These are phyloP conservation scores for Leucoagaricus sp. DNA, from an alignment of 1,284 basidiomycete genomes.

Conservation along the genomic window DNA sequence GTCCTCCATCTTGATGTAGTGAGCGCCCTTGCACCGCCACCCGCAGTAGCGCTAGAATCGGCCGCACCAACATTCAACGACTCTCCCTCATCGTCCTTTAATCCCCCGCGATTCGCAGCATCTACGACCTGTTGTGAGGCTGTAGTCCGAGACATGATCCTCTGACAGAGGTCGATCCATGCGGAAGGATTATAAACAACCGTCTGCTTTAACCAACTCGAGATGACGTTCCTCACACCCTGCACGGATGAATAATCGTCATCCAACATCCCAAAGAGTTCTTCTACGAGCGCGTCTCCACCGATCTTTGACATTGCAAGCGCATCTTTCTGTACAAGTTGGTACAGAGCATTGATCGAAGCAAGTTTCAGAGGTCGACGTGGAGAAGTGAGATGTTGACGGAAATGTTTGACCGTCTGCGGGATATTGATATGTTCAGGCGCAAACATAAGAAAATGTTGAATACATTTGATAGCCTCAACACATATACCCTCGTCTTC, in stretches of 20 bases:
- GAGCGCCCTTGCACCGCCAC: constrained; percentile 38
- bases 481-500: constrained; percentile 88
- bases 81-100: constrained; percentile 92
- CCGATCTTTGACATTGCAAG: constrained; percentile 90
- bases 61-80: constrained; percentile 69
- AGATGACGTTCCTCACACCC: constrained; percentile 91
- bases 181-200: constrained; percentile 91
- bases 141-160: constrained; percentile 91
- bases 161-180: constrained; percentile 97
- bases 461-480: constrained; percentile 94
- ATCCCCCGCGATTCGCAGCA: constrained; percentile 43
- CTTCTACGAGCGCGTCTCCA: constrained; percentile 92
- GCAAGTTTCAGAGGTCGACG: constrained; percentile 88
- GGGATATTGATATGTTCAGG: constrained; percentile 82
- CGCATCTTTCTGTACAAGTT: constrained; percentile 96
- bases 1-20: constrained; percentile 92
- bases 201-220: constrained; percentile 95
- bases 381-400: constrained; percentile 75
- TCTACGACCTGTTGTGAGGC: constrained; percentile 76
- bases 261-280: constrained; percentile 94
- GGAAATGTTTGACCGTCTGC: constrained; percentile 74
- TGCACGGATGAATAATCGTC: constrained; percentile 95
- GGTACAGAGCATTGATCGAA: constrained; percentile 94
- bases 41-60: constrained; percentile 30
- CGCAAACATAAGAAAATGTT: constrained; percentile 96